Evolutionary conservation across 495 filamentous ascomycete genomes (phyloP), one percentile per base, ranked within the genome.

Genomic region (Penicillium parvum): DNA sequence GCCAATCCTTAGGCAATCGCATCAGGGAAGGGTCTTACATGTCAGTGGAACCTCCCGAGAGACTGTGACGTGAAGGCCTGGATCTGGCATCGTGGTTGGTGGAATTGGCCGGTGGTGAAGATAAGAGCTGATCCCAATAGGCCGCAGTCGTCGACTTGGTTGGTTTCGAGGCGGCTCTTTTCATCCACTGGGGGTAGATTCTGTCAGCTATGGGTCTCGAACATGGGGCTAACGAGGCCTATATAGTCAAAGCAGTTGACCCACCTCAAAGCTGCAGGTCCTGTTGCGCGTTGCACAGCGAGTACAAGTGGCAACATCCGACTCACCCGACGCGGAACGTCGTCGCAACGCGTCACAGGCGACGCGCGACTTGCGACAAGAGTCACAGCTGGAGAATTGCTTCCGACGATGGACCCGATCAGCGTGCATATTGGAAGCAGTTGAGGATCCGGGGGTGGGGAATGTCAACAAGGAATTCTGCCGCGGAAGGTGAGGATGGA

Each of bases 341-440:
- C 29, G 22, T 39, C 47, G 40, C 39, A 53, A 29, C 4, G 50
- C 50, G 23, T 53, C 50, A 33, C 50, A 53, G 5, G 39, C 39
- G 12, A 53, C 50, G 15, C 50, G 50, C 29, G 50, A 53, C 20
- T 44, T 53, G 27, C 50, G 50, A 14, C 50, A 53, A 2, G 45
- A 32, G 44, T 53, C 50, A 28, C 50, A 53, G 35, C 50, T 53
- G 5, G 50, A 53, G 18, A 49, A 53, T 17, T 53, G 50, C 15
- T 41, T 53, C 16, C 50, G 50, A 21, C 50, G 50, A 7, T 40
- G 45, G 7, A 34, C 40, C 7, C 40, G 28, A 34, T 44, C 34
- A 10, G 23, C 33, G n/a, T 49, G 38, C 33, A 39, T 47, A 7
- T 7, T 37, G 37, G 23, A 14, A 19, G 1, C 19, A 11, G n/a